Evolutionary conservation across 2,329 filamentous ascomycete genomes (phyloP).

Genomic region (Colletotrichum sp.): DNA sequence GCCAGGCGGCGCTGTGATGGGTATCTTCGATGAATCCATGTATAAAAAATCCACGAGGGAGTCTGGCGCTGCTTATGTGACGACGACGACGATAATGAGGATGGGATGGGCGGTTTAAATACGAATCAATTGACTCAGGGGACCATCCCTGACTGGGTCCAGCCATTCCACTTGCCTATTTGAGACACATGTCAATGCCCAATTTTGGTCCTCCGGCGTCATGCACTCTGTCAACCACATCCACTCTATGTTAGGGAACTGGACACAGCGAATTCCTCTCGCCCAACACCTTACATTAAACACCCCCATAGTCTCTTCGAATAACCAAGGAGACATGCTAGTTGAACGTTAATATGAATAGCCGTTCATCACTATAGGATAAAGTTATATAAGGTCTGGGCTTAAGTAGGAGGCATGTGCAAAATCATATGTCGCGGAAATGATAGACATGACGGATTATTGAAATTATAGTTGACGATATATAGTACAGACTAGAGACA

Average conservation of each 20-base stretch:
- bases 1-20: not conserved
- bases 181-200: not conserved
- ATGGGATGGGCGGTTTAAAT: not conserved
- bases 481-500: not conserved
- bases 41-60: not conserved
- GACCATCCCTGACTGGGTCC: no score
- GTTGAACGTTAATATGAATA: not conserved
- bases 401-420: slow-evolving; percentile 38
- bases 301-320: not conserved
- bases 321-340: not conserved
- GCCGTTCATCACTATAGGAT: not conserved
- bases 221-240: not conserved
- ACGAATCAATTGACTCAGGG: not conserved
- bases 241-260: not conserved
- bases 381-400: slow-evolving; percentile 59
- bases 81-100: not conserved
- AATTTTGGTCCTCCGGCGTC: not conserved
- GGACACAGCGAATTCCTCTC: not conserved
- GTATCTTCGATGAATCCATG: not conserved
- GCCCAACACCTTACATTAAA: not conserved
- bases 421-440: not conserved
- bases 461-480: not conserved
- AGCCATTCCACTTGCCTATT: not conserved
- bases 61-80: not conserved
- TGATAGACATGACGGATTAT: not conserved